Conservation (phyloP, 192 early-diverging fungal genomes). For the Mortierella hygrophila region DNA sequence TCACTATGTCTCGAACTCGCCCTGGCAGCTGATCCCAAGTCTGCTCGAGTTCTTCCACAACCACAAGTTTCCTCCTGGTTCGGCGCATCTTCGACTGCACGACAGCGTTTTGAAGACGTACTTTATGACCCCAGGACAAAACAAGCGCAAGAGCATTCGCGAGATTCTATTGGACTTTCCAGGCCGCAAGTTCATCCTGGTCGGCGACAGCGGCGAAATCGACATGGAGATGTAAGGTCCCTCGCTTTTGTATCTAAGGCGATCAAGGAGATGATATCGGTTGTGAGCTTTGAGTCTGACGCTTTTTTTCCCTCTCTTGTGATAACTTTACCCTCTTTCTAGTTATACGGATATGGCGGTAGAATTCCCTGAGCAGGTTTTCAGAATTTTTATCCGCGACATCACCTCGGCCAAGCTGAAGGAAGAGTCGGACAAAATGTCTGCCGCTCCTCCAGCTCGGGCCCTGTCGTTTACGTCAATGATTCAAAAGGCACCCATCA, state of each 20-base stretch:
- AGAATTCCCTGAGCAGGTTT: conserved; percentile 65
- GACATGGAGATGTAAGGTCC: conserved; percentile 87
- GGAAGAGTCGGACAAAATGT: not conserved
- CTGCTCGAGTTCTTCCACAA: conserved; percentile 80
- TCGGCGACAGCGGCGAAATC: conserved; percentile 92
- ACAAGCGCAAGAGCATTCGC: conserved; percentile 23
- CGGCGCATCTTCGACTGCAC: conserved; percentile 70
- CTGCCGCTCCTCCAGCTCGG: conserved; percentile 2
- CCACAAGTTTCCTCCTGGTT: conserved; percentile 85
- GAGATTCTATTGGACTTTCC: conserved; percentile 76
- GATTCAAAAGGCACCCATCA: conserved; percentile 6
- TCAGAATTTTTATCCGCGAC: conserved; percentile 81
- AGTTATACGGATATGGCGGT: conserved; percentile 67
- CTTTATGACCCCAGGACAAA: conserved; percentile 31
- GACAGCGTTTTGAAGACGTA: conserved; percentile 61
- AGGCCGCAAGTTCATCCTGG: conserved; percentile 84
- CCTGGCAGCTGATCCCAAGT: conserved; percentile 84
- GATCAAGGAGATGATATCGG: conserved; percentile 76
- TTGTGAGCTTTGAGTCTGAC: not conserved
- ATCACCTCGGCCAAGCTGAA: conserved; percentile 39
- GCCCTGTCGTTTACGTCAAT: conserved; percentile 24
- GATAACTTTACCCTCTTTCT: not conserved
- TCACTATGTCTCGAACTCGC: conserved; percentile 91
- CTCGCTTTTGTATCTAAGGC: not conserved
- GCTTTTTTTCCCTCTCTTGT: not conserved